Conservation (phyloP, 2,329 filamentous ascomycete species). For the Tolypocladium sp. region DNA sequence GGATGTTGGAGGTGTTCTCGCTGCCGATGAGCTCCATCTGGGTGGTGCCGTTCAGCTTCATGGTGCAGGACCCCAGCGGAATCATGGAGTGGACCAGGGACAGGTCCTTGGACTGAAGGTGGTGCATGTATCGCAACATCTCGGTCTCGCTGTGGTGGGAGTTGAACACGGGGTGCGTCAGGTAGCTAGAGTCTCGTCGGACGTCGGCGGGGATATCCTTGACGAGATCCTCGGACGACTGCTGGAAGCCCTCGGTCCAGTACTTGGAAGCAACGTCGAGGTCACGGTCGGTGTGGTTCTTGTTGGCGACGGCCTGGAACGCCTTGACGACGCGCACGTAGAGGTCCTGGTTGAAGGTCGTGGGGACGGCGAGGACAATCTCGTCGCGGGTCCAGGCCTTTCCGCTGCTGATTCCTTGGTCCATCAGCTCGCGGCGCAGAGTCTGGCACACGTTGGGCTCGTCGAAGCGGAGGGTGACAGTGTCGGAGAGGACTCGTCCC, state of each 20-base stretch:
- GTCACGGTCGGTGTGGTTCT: slow-evolving; percentile 12
- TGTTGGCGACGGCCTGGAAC: slow-evolving; percentile 16
- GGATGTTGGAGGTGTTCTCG: slow-evolving; percentile 66
- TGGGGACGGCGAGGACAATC: slow-evolving; percentile 16
- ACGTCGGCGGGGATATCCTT: slow-evolving; percentile 46
- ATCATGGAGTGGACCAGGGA: slow-evolving; percentile 97
- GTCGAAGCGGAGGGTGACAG: slow-evolving; percentile 54
- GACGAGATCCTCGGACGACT: slow-evolving; percentile 24
- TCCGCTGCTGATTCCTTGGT: slow-evolving; percentile 63
- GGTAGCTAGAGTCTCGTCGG: slow-evolving; percentile 62
- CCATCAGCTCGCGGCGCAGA: slow-evolving; percentile 30
- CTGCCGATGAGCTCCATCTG: slow-evolving; percentile 85
- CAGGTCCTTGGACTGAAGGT: slow-evolving; percentile 88
- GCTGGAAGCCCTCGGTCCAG: slow-evolving; percentile 25
- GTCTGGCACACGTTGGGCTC: slow-evolving; percentile 10
- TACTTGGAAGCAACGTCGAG: slow-evolving; percentile 27
- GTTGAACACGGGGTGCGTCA: slow-evolving; percentile 93
- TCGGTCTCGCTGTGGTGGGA: slow-evolving; percentile 91
- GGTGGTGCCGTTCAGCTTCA: slow-evolving; percentile 92
- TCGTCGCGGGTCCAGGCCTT: slow-evolving; percentile 35
- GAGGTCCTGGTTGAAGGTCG: slow-evolving; percentile 12
- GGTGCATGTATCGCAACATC: slow-evolving; percentile 84
- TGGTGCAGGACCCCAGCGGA: slow-evolving; percentile 90
- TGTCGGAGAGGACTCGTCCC: slow-evolving; percentile 65
- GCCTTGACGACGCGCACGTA: slow-evolving; percentile 11